Percentiles rank a stretch among this genome's conserved stretches.
Conservation (phyloP, 768 basidiomycete genomes). For the Lactifluus rugatus region DNA sequence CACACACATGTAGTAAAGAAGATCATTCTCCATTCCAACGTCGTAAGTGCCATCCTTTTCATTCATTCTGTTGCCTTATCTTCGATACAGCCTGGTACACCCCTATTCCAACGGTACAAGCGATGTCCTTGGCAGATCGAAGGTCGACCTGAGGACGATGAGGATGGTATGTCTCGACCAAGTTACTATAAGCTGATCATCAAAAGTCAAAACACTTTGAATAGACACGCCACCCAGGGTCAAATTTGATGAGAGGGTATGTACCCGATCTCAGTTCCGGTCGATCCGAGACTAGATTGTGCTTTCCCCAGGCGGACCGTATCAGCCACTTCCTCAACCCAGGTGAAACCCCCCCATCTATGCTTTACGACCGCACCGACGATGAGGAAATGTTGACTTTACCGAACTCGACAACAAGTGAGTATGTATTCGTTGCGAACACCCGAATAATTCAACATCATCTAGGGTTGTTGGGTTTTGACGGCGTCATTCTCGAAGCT, state of each 20-base stretch:
- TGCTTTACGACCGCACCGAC: slow-evolving; percentile 71
- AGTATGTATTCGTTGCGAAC: slow-evolving; percentile 24
- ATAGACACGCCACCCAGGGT: slow-evolving; percentile 67
- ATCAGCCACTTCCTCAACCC: slow-evolving; percentile 72
- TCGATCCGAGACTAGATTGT: not conserved
- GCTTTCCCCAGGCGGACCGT: slow-evolving; percentile 56
- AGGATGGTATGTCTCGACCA: slow-evolving; percentile 46
- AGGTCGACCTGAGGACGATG: slow-evolving; percentile 69
- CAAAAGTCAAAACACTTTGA: not conserved
- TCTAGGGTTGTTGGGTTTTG: slow-evolving; percentile 59
- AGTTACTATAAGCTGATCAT: not conserved
- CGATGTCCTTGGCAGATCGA: slow-evolving; percentile 88
- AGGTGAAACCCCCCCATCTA: slow-evolving; percentile 64
- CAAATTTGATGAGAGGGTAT: slow-evolving; percentile 60
- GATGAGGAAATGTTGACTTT: slow-evolving; percentile 63
- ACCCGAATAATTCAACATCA: slow-evolving; percentile 2
- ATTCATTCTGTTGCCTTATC: not conserved
- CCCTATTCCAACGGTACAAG: slow-evolving; percentile 84
- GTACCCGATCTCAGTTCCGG: slow-evolving; percentile 6
- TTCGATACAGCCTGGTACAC: slow-evolving; percentile 62
- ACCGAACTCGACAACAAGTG: slow-evolving; percentile 59
- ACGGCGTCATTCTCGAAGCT: slow-evolving; percentile 73
- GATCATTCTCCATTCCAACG: slow-evolving; percentile 80
- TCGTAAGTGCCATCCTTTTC: slow-evolving; percentile 40
- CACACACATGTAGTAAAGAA: slow-evolving; percentile 67